Percentiles rank a stretch among this genome's conserved stretches.
These are phyloP conservation scores for Imleria badia DNA, from an alignment of 768 basidiomycete species.

Conservation along the genomic window DNA sequence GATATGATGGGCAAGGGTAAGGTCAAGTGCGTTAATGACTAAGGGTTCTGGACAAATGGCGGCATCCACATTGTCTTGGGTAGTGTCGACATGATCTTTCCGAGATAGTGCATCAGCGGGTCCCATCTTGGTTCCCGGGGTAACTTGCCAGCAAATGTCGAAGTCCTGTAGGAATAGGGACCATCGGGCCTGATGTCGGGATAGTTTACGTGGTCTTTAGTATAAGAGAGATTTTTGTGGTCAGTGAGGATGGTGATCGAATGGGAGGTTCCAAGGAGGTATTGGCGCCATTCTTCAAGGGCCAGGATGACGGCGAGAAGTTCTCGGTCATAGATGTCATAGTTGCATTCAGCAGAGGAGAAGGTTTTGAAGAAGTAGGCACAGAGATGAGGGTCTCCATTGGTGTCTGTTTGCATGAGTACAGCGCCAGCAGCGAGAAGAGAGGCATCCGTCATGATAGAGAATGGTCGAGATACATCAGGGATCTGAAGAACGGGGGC, in stretches of 20 bases:
- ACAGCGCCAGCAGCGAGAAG: not conserved
- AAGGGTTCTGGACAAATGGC: not conserved
- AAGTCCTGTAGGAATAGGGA: not conserved
- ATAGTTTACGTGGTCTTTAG: not conserved
- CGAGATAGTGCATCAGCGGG: not conserved
- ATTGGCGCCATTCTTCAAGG: not conserved
- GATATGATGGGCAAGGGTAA: not conserved
- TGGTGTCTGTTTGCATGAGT: not conserved
- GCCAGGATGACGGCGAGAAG: not conserved
- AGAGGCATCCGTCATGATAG: not conserved
- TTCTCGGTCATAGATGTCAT: not conserved
- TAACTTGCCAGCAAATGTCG: not conserved
- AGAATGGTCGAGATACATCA: not conserved
- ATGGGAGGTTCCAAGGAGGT: not conserved
- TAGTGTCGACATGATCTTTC: not conserved
- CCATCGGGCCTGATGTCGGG: not conserved
- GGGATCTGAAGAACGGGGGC: too few relatives aligned
- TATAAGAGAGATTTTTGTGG: not conserved
- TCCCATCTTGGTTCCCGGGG: not conserved
- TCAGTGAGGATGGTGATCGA: not conserved
- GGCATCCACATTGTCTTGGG: not conserved
- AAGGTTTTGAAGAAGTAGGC: not conserved
- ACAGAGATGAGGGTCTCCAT: not conserved
- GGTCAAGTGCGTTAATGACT: not conserved
- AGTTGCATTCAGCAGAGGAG: not conserved